Conservation (phyloP, 805 yeast species). For the Schizosaccharomyces osmophilus region DNA sequence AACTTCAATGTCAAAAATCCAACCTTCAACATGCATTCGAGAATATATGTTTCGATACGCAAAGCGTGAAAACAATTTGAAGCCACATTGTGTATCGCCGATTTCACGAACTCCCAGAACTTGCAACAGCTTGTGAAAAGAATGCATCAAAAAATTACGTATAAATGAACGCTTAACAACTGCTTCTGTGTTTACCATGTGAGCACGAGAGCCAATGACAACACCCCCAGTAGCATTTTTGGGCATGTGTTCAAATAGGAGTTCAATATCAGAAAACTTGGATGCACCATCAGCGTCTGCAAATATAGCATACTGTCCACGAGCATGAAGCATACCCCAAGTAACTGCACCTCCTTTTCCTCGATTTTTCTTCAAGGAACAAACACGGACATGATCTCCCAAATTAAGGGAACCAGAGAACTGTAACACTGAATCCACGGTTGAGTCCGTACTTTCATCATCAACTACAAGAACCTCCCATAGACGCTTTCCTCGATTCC, state of each 20-base stretch:
- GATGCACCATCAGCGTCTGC: slow-evolving; percentile 98
- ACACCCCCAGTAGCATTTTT: slow-evolving; percentile 23
- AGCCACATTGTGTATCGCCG: slow-evolving; percentile 93
- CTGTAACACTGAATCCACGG: slow-evolving; percentile 45
- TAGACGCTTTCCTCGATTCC: slow-evolving; percentile 10
- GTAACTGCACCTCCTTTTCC: slow-evolving; percentile 96
- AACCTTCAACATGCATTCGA: slow-evolving; percentile 81
- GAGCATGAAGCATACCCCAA: slow-evolving; percentile 50
- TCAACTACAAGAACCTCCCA: slow-evolving; percentile 75
- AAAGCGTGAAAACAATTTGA: slow-evolving; percentile 60
- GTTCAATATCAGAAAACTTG: slow-evolving; percentile 37
- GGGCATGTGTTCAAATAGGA: slow-evolving; percentile 17
- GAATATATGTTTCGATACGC: slow-evolving; percentile 54
- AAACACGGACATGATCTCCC: slow-evolving; percentile 38
- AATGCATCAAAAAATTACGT: slow-evolving; percentile 79
- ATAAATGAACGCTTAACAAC: slow-evolving; percentile 81
- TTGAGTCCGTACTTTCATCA: slow-evolving; percentile 73
- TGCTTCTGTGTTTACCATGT: slow-evolving; percentile 86
- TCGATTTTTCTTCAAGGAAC: slow-evolving; percentile 48
- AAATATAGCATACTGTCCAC: slow-evolving; percentile 55
- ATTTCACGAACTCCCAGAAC: slow-evolving; percentile 71
- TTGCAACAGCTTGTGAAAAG: slow-evolving; percentile 63
- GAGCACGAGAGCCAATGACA: slow-evolving; percentile 85
- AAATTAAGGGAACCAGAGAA: slow-evolving; percentile 22
- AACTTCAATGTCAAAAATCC: slow-evolving; percentile 95